These are phyloP conservation scores for Aspergillus kassunensis DNA, from an alignment of 495 filamentous ascomycete species.

Conservation along the genomic window DNA sequence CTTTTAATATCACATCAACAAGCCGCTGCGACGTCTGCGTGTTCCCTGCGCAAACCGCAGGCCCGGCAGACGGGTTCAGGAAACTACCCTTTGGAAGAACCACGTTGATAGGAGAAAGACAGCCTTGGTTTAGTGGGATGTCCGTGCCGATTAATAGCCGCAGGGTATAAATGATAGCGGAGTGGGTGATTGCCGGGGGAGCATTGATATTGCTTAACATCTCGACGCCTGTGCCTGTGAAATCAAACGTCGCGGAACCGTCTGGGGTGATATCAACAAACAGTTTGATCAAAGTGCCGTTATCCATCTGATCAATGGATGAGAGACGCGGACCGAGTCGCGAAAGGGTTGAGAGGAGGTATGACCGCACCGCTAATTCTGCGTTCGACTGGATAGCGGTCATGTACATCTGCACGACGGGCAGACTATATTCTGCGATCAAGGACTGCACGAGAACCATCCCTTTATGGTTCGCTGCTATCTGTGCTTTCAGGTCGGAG, in stretches of 20 bases:
- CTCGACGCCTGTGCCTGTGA: conserved; percentile 75
- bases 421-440: conserved; percentile 82
- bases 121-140: conserved; percentile 93
- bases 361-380: conserved; percentile 64
- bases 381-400: conserved; percentile 86
- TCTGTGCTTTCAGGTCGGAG: conserved; percentile 90
- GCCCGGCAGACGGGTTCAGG: conserved; percentile 71
- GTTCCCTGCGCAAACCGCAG: conserved; percentile 70
- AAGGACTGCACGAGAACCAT: conserved; percentile 79
- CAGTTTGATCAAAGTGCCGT: conserved; percentile 80
- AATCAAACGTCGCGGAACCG: conserved; percentile 88
- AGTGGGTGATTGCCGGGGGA: conserved; percentile 81
- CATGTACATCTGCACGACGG: conserved; percentile 93
- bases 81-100: conserved; percentile 75
- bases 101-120: conserved; percentile 75
- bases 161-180: conserved; percentile 69
- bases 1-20: conserved; percentile 82
- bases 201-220: conserved; percentile 91
- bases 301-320: conserved; percentile 48
- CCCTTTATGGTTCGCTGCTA: conserved; percentile 97
- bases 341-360: background rate
- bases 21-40: conserved; percentile 68
- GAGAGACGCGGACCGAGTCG: background rate
- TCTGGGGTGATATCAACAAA: conserved; percentile 74
- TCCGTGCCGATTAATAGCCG: conserved; percentile 82